Base-by-base conservation (phyloP, 1,284 basidiomycete genomes). In the Rhodotorula sp. region DNA sequence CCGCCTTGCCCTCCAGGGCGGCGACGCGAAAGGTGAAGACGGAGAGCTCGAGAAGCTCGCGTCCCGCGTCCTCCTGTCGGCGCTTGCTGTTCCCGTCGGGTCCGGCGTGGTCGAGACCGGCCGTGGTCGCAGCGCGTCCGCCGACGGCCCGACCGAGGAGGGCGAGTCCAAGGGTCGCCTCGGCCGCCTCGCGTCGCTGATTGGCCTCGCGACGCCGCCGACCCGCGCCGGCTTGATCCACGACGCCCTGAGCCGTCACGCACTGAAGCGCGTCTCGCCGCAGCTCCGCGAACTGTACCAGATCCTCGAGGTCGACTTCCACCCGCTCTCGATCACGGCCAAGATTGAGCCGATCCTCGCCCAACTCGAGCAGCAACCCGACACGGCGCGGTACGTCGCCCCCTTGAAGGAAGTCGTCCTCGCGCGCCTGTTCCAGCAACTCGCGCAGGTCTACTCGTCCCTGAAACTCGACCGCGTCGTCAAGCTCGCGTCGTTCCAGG, bases 11-110 rank as follows among this genome's bases (percentile, higher is more conserved):
- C 87, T 88, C 31, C 86, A 87, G 26, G 89, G 87, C 78, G 81
- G 81, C 60, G 62, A 54, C 62, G 38, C 47, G 21, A 38, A 63
- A 38, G 54, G 45, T 21, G 43, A 54, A 21, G 88, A 90, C 55
- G 89, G 91, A 73, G 93, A 95, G 80, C 84, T 90, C 79, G 85
- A 88, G 68, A 86, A 90, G 74, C 86, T 97, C 64, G 92, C 95
- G 0, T 93, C 91, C 1, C 92, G 93, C 80, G 95, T 98, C 14
- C 87, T 99, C 67, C 88, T 99, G 76, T 91, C 89, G 77, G 91
- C 95, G 1, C 87, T 99, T 34, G 93, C 95, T 45, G 95, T 99
- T 0, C 95, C 95, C 19, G 91, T 98, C 60, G 91, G 90, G 7
- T 86, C 87, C 21, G 80, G 81, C 26, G 78, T 83, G 67, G 88